Evolutionary conservation across 139 green algal species (phyloP), one percentile per base, ranked within the genome.

Genomic region (Tetradesmus obliquus): DNA sequence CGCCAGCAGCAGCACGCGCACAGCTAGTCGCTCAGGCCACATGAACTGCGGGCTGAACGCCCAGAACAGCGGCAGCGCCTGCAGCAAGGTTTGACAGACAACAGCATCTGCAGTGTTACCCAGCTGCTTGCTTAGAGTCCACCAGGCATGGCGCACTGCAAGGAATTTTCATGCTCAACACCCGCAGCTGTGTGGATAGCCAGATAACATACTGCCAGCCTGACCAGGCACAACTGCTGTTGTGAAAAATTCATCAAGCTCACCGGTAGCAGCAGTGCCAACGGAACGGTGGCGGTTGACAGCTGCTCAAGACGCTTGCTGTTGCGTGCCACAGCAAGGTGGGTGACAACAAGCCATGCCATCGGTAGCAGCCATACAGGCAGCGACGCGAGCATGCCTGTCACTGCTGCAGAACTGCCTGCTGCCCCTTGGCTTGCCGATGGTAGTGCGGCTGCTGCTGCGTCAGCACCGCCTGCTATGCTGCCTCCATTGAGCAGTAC

Each of bases 51-150:
- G 79, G 13, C 57, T 81, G 32, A 91, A 62, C 4, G 66, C 88
- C 20, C 55, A 81, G 88, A 80, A 91, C 55, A 87, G 5, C 4
- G 60, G 79, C 3, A 87, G 17, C 8, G 57, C 88, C 88, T 91
- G 54, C n/a, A 72, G 84, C 51, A 87, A 17, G 8, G 79, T 24
- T 24, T 13, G 17, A 76, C 15, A 76, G 15, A 76, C 17, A 76
- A n/a, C 3, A 24, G 3, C 1, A 76, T 17, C n/a, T n/a, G n/a
- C n/a, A n/a, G n/a, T n/a, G n/a, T n/a, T 1, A 45, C 32, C 32
- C 32, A 45, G 32, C 32, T 45, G 32, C 32, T 45, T 45, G 32
- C 32, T 45, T 45, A 0, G 32, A 45, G 32, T 45, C 32, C 32
- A 45, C 32, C 32, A 45, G 32, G 32, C 32, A 0, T 45, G 32